Evolutionary conservation across 495 filamentous ascomycete genomes (phyloP).

Genomic region (Durotheca rogersii): DNA sequence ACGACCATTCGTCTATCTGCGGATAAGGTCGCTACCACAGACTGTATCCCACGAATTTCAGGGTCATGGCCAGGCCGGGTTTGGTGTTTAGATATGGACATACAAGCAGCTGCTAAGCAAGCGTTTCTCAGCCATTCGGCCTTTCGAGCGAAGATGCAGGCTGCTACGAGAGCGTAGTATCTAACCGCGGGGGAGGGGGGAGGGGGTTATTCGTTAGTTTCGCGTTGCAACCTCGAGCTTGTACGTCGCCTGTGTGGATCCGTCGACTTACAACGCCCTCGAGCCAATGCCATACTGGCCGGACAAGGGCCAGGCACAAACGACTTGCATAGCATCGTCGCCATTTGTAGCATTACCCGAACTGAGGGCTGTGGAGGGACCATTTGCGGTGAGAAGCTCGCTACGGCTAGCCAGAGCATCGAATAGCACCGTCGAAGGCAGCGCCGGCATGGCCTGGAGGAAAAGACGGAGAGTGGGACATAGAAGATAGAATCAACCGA

Average conservation of each 20-base stretch:
- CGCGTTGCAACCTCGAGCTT: not conserved
- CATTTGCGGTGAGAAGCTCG: conserved; percentile 11
- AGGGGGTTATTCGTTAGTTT: not conserved
- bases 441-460: conserved; percentile 43
- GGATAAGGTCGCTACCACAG: too few relatives aligned
- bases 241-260: not conserved
- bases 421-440: conserved; percentile 37
- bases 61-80: not conserved
- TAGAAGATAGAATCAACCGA: conserved; percentile 1
- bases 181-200: too few relatives aligned
- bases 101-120: conserved; percentile 57
- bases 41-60: not conserved
- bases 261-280: conserved; percentile 51
- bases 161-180: conserved; percentile 60
- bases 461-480: not conserved
- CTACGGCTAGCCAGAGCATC: conserved; percentile 34
- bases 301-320: conserved; percentile 62
- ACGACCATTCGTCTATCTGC: not conserved
- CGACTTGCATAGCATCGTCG: conserved; percentile 44
- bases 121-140: conserved; percentile 58
- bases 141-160: conserved; percentile 59
- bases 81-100: not conserved
- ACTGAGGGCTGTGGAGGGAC: conserved; percentile 5
- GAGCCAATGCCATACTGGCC: conserved; percentile 62
- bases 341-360: conserved; percentile 33